Evolutionary conservation across 805 yeast species (phyloP).

Genomic region (Ascoidea tarda): DNA sequence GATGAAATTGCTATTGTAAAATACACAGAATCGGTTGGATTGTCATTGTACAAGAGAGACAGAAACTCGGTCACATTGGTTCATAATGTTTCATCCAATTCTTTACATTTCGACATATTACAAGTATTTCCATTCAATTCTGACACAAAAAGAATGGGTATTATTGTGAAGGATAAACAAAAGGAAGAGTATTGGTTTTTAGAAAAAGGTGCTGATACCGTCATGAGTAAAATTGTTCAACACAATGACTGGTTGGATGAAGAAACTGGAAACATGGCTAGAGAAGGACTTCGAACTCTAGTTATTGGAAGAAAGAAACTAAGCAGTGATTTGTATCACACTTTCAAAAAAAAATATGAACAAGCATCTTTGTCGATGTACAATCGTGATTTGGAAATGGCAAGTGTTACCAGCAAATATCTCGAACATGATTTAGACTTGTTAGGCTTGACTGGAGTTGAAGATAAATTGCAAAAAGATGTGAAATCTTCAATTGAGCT

Average conservation of each 20-base stretch:
- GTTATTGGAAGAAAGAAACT: conserved; percentile 83
- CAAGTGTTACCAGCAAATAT: conserved; percentile 46
- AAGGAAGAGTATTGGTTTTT: conserved; percentile 71
- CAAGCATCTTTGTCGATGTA: conserved; percentile 69
- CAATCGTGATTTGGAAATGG: conserved; percentile 67
- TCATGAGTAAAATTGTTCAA: conserved; percentile 73
- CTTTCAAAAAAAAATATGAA: conserved; percentile 49
- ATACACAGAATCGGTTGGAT: conserved; percentile 78
- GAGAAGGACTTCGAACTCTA: conserved; percentile 92
- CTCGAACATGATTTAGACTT: conserved; percentile 78
- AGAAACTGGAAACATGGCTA: conserved; percentile 94
- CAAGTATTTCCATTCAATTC: conserved; percentile 91
- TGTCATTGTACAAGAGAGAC: conserved; percentile 71
- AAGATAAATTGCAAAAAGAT: conserved; percentile 82
- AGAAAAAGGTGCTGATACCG: conserved; percentile 94
- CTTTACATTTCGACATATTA: conserved; percentile 46
- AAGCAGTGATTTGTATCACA: conserved; percentile 35
- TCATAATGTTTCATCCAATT: conserved; percentile 20
- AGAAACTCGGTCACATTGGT: conserved; percentile 56
- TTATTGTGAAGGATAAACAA: conserved; percentile 50
- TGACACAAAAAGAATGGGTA: conserved; percentile 94
- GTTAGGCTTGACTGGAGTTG: conserved; percentile 92
- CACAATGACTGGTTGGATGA: conserved; percentile 94
- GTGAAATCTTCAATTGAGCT: conserved; percentile 88
- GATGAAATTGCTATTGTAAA: conserved; percentile 96